These are phyloP conservation scores for Tricholoma terreum DNA, from an alignment of 768 basidiomycete species.

Conservation along the genomic window DNA sequence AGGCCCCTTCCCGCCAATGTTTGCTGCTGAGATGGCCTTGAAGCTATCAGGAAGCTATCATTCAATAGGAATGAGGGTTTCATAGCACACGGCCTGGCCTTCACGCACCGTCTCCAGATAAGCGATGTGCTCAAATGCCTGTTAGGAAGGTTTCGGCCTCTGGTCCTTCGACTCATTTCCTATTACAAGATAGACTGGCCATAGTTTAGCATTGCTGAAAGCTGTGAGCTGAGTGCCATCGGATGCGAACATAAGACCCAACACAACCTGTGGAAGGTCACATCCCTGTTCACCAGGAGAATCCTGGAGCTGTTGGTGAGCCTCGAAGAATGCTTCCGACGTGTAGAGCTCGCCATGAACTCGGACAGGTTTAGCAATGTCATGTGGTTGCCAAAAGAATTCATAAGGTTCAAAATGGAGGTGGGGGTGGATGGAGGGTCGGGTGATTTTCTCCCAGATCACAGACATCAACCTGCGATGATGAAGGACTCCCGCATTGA, in stretches of 20 bases:
- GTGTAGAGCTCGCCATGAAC: conserved; percentile 18
- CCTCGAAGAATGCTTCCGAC: conserved; percentile 13
- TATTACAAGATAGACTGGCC: conserved; percentile 35
- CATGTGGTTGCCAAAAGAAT: conserved; percentile 10
- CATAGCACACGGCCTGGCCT: neutral
- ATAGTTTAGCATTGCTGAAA: conserved; percentile 28
- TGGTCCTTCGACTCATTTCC: conserved; percentile 35
- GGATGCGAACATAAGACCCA: conserved; percentile 24
- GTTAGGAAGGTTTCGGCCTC: conserved; percentile 15
- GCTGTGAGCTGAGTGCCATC: conserved; percentile 27
- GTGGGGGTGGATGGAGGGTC: neutral
- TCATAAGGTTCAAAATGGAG: conserved; percentile 21
- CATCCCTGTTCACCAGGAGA: conserved; percentile 8
- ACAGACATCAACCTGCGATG: conserved; percentile 15
- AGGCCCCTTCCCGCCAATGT: neutral
- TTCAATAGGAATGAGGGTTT: neutral
- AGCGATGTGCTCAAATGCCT: conserved; percentile 25
- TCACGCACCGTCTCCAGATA: conserved; percentile 23
- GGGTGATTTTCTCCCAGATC: conserved; percentile 11
- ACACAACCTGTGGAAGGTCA: conserved; percentile 13
- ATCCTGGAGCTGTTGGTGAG: conserved; percentile 7
- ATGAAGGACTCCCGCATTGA: conserved; percentile 8
- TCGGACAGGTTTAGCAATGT: neutral
- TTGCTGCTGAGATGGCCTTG: neutral
- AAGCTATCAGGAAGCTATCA: conserved; percentile 1